phyloP scores from a whole-genome alignment of 1,139 yeast genomes.

The Oligophagozyma castellii region DNA sequence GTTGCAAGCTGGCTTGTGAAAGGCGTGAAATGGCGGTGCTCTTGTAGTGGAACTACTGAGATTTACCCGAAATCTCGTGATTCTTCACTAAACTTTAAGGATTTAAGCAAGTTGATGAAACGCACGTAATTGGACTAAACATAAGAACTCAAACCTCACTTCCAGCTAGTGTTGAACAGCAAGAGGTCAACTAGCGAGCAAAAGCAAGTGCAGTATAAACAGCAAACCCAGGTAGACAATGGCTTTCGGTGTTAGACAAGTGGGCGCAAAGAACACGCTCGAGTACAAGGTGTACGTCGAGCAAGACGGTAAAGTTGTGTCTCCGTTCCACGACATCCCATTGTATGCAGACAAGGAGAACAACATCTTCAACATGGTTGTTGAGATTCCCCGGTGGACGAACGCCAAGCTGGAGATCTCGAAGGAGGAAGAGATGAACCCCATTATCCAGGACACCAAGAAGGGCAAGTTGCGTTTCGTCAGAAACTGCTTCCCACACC shows the following conservation, averaged over 20 bases:
- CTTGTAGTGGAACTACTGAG: no score
- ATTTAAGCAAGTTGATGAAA: no score
- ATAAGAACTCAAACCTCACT: no score
- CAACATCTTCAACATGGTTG: constrained; percentile 69
- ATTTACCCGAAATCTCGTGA: no score
- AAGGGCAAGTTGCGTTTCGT: constrained; percentile 80
- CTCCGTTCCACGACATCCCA: constrained; percentile 71
- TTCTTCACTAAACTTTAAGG: no score
- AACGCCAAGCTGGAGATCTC: constrained; percentile 80
- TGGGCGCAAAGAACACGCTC: constrained; percentile 84
- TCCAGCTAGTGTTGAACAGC: no score
- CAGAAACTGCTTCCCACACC: constrained; percentile 88
- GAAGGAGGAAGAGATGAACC: constrained; percentile 54
- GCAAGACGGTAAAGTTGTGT: constrained; percentile 51
- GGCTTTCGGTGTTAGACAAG: constrained; percentile 72
- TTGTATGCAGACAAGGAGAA: constrained; percentile 49
- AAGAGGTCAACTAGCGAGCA: no score
- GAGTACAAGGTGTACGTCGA: constrained; percentile 77
- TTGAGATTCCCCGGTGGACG: constrained; percentile 86
- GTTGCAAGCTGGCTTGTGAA: no score
- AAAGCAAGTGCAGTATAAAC: no score
- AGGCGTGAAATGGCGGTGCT: no score
- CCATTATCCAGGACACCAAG: constrained; percentile 78
- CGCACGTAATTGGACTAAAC: no score
- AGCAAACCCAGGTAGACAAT: no score